These are phyloP conservation scores for Colletotrichum phormii DNA, from an alignment of 2,329 filamentous ascomycete genomes.

Conservation along the genomic window DNA sequence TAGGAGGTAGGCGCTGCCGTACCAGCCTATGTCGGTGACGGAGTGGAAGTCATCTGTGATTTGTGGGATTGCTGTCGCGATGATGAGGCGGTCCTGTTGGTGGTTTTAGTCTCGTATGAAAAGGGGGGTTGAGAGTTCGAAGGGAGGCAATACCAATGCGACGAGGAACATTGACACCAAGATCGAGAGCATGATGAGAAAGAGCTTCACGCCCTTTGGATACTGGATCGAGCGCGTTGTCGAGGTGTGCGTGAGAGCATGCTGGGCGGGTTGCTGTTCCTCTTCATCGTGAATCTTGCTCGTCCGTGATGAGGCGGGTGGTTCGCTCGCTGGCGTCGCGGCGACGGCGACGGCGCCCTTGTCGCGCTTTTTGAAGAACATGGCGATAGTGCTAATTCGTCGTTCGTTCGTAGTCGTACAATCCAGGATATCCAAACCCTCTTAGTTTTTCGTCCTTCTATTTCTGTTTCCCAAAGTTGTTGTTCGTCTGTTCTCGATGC, in stretches of 20 bases:
- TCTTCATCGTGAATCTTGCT: constrained; percentile 28
- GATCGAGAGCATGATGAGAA: constrained; percentile 31
- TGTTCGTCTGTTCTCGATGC: neutral
- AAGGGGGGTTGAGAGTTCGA: neutral
- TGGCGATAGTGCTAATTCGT: neutral
- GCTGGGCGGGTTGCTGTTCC: neutral
- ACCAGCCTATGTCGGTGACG: constrained; percentile 45
- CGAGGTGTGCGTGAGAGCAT: constrained; percentile 7
- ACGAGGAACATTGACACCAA: constrained; percentile 37
- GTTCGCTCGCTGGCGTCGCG: neutral
- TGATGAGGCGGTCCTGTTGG: constrained; percentile 50
- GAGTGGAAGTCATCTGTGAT: constrained; percentile 48
- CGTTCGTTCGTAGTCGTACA: neutral
- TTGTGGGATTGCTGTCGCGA: constrained; percentile 50
- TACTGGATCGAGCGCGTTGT: constrained; percentile 25
- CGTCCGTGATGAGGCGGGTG: constrained; percentile 18
- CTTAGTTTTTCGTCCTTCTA: neutral
- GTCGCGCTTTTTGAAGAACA: constrained; percentile 30
- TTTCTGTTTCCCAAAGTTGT: neutral
- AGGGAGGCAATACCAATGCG: constrained; percentile 14
- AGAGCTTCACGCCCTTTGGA: constrained; percentile 38
- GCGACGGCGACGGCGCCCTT: constrained; percentile 1
- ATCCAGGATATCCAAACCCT: neutral
- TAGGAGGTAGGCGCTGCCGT: constrained; percentile 44
- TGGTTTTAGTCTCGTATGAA: neutral